These are phyloP conservation scores for Atractiella rhizophila DNA, from an alignment of 768 basidiomycete genomes.

Conservation along the genomic window DNA sequence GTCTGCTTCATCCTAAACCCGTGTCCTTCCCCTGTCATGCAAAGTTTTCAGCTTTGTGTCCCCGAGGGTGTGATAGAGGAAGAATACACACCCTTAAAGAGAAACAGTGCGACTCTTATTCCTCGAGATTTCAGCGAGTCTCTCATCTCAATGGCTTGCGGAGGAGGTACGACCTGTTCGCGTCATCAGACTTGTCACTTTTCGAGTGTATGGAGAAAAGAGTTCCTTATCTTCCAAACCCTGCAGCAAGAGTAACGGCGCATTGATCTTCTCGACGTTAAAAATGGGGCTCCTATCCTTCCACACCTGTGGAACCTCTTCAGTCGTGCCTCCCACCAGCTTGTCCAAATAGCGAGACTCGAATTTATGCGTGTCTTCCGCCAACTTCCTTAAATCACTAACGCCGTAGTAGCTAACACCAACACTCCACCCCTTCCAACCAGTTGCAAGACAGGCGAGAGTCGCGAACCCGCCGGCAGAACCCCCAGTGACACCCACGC, in stretches of 20 bases:
- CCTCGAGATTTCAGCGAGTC: slow-evolving; percentile 28
- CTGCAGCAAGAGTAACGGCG: slow-evolving; percentile 44
- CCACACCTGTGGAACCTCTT: slow-evolving; percentile 35
- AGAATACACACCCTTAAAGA: slow-evolving; percentile 38
- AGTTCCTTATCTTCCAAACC: too few relatives aligned
- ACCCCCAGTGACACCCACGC: slow-evolving; percentile 42
- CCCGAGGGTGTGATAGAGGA: too few relatives aligned
- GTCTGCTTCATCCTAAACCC: slow-evolving; percentile 36
- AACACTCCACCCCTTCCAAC: slow-evolving; percentile 32
- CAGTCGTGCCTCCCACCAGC: slow-evolving; percentile 35
- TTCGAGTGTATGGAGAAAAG: too few relatives aligned
- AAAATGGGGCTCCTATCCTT: slow-evolving; percentile 15
- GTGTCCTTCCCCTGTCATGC: too few relatives aligned
- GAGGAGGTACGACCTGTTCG: slow-evolving; percentile 41
- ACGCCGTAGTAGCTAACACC: slow-evolving; percentile 44
- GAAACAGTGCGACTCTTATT: slow-evolving; percentile 32
- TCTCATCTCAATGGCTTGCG: slow-evolving; percentile 37
- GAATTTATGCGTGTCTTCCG: slow-evolving; percentile 36
- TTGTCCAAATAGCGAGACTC: slow-evolving; percentile 28
- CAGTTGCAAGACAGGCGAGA: background rate
- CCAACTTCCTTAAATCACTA: slow-evolving; percentile 35
- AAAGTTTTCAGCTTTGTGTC: too few relatives aligned
- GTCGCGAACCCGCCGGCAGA: slow-evolving; percentile 26
- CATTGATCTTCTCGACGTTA: slow-evolving; percentile 36
- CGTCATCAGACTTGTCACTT: too few relatives aligned